Evolutionary conservation across 495 filamentous ascomycete species (phyloP).

Genomic region (Pyrenula aspistea): DNA sequence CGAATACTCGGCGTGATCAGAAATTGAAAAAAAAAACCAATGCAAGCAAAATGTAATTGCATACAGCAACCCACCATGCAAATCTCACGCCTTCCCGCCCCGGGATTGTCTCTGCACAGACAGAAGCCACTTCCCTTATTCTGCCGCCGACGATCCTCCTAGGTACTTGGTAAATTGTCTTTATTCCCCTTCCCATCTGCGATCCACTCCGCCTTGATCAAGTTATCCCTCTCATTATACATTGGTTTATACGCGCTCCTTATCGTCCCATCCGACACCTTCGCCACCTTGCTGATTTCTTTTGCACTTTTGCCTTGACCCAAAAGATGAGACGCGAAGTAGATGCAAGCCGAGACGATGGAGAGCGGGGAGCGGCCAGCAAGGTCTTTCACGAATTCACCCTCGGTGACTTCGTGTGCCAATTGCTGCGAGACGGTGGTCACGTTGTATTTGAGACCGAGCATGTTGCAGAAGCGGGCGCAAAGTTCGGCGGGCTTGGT

Average conservation of each 20-base stretch:
- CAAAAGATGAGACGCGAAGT: conserved; percentile 80
- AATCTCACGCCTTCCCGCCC: no score
- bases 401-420: conserved; percentile 51
- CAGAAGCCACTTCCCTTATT: no score
- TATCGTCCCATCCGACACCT: conserved; percentile 92
- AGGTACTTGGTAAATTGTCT: background rate
- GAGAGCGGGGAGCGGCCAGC: conserved; percentile 92
- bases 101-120: no score
- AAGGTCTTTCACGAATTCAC: conserved; percentile 57
- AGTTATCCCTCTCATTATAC: conserved; percentile 54
- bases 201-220: conserved; percentile 31
- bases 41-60: no score
- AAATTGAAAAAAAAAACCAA: no score
- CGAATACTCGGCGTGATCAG: no score
- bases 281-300: conserved; percentile 68
- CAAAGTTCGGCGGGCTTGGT: conserved; percentile 79
- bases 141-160: no score
- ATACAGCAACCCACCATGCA: no score
- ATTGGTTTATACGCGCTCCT: conserved; percentile 87
- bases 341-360: conserved; percentile 89
- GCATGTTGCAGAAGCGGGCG: conserved; percentile 75
- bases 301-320: conserved; percentile 66
- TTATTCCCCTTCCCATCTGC: background rate
- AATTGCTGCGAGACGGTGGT: conserved; percentile 61
- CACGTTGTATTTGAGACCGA: conserved; percentile 54